Evolutionary conservation across 169 alveolate species (phyloP), one percentile per base, ranked within the genome.

Genomic region (Cyclospora cayetanensis): DNA sequence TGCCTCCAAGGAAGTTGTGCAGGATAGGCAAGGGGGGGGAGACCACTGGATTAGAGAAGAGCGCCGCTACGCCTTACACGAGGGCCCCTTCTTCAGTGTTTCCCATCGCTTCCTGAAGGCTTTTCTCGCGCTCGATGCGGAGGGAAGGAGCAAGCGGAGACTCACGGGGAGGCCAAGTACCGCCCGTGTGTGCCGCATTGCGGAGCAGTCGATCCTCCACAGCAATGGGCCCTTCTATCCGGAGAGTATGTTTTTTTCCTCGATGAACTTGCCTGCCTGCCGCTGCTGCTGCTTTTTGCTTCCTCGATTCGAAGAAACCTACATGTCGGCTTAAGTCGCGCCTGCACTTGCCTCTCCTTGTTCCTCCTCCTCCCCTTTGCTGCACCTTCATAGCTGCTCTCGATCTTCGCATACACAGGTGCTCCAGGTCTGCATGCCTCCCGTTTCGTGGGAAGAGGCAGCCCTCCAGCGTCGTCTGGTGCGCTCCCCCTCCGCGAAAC

Each of bases 171-270:
- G 52, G 53, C 74, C 74, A 50, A 80, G 90, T 52, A 80, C 90
- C 29, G 74, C 90, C 39, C 90, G 76, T 29, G 76, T 80, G 25
- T 80, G 72, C 90, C 50, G 74, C 53, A 80, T 80, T 4, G 43
- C 90, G 35, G 90, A 80, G 76, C 90, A 80, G 53, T 80, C 90
- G 20, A 52, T 80, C 31, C 90, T 80, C 25, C 76, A 80, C 76
- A 80, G 90, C 90, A 80, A 80, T 37, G 90, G 90, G 27, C 90
- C 90, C n/a, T 80, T 50, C 53, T 80, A 80, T 76, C 76, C 90
- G 11, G 74, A 18, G 22, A 80, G 90, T 80, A 35, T 27, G 90
- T 22, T 25, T 25, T 15, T 31, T 29, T 1, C 66, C 18, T 37
- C 43, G 12, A 12, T 76, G 43, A 39, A 31, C 15, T n/a, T 72